Evolutionary conservation across 352 stramenopile genomes (phyloP), one percentile per base, ranked within the genome.

Genomic region (Pythium aristosporum): DNA sequence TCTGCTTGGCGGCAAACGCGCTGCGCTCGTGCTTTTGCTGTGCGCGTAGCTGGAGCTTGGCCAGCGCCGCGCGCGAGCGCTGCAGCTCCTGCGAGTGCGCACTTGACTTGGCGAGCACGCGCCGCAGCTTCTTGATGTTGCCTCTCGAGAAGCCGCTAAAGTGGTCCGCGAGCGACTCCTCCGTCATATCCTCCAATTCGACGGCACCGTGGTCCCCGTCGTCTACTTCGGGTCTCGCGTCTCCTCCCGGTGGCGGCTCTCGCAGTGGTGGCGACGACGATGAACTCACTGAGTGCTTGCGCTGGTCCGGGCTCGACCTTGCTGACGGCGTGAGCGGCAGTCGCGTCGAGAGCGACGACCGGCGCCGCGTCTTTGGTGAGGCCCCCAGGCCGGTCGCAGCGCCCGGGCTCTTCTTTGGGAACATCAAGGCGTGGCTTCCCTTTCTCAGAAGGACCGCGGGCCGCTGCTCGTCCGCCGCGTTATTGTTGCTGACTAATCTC

Each of bases 41-140:
- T 0, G 73, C 74, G 2, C 70, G 64, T 3, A 67, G 59, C 13
- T 85, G 77, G 55, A 89, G 87, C 57, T 80, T 82, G 55, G 81
- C 77, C 21, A 89, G 59, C 10, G 76, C 84, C 8, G 67, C 64
- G 21, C 75, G 73, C n/a, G 67, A 71, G 39, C 77, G 80, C 28
- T 84, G 70, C 37, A 89, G 79, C 48, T 89, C 80, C 39, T 89
- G 80, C 20, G 67, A 79, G 41, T 69, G 82, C 5, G 80, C 80
- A 28, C 75, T 78, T 1, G 80, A 89, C 36, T 87, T 87, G 18
- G 74, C 68, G 21, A 85, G 67, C n/a, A 89, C 80, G 2, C 80
- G 75, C 15, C 77, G 74, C 13, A 89, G 63, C 36, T 74, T 79
- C 70, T 85, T 88, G 63, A 88, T 80, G 2, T 76, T 73, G 39